Percentiles rank a stretch among this genome's conserved stretches.
Evolutionary conservation across 1,139 yeast species (phyloP).

Genomic region (Diutina sp.): DNA sequence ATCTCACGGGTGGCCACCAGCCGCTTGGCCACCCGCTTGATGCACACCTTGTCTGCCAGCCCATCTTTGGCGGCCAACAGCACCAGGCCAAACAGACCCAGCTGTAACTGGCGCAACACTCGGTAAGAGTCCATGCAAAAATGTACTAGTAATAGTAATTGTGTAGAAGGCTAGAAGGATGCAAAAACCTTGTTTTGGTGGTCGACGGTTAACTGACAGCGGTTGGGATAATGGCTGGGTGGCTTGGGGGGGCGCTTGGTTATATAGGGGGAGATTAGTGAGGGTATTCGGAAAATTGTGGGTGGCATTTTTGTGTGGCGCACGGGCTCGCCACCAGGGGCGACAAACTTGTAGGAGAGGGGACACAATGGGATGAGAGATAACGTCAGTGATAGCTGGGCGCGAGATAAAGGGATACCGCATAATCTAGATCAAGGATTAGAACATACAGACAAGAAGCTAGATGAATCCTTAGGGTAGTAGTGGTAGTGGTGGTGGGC

Average conservation of each 20-base stretch:
- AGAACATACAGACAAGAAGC: too few relatives aligned
- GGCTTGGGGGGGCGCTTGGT: too few relatives aligned
- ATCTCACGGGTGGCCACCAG: slow-evolving; percentile 36
- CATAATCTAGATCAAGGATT: background rate
- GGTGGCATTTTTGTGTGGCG: background rate
- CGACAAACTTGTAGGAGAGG: background rate
- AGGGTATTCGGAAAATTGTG: background rate
- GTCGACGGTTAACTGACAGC: background rate
- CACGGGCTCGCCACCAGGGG: background rate
- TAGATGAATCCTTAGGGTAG: too few relatives aligned
- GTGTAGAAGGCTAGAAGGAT: background rate
- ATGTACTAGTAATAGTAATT: too few relatives aligned
- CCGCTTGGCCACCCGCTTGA: slow-evolving; percentile 28
- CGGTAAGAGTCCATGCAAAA: background rate
- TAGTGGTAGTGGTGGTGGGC: too few relatives aligned
- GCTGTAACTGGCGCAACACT: slow-evolving; percentile 19
- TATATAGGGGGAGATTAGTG: too few relatives aligned
- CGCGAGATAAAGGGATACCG: too few relatives aligned
- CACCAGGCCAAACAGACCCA: slow-evolving; percentile 42
- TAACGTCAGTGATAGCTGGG: background rate
- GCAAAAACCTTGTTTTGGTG: background rate
- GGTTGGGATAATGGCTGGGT: too few relatives aligned
- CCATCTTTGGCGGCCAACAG: slow-evolving; percentile 29
- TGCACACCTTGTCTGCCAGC: slow-evolving; percentile 21
- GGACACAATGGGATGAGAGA: background rate